Evolutionary conservation across 2,329 filamentous ascomycete genomes (phyloP), one percentile per base, ranked within the genome.

Genomic region (Cercospora nicotianae): DNA sequence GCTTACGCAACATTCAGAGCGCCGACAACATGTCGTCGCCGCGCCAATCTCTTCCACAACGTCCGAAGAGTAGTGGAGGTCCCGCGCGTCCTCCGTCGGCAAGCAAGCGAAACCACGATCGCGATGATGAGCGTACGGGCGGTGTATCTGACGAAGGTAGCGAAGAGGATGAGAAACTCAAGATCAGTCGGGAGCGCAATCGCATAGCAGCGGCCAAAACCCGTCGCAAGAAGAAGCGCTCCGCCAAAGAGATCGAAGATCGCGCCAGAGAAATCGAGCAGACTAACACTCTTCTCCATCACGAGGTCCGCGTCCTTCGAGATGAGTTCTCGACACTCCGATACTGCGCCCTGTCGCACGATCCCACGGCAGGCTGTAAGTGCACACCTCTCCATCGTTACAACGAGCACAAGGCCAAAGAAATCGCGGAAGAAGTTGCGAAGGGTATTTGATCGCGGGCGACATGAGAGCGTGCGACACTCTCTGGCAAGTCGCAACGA

Each of bases 191-290:
- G 16, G 66, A 68, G 42, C 33, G 63, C 7, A 68, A 68, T 48
- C 66, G 66, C 20, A 48, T 68, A 10, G 62, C 66, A 2, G 66
- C 66, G 8, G 63, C 59, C 20, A 68, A 68, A 31, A 68, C 66
- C 26, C 63, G 66, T 12, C 45, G 63, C 7, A 68, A 65, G 53
- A 65, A 68, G 48, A 68, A 65, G 13, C 55, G 23, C 16, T 48
- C 33, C 8, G 66, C 66, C 36, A 65, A 68, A 45, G 66, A 68
- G n/a, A 64, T 65, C 30, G 66, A 68, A 51, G 58, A 65, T 9
- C 58, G 33, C 12, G 66, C 66, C 3, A 30, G 62, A 18, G 57
- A 68, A 8, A 61, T 68, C n/a, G 58, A 62, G 6, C 28, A 48
- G n/a, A 51, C 42, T n/a, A 68, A 68, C 23, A 36, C 53, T 6